Evolutionary conservation across 345 rosid species (phyloP), one percentile per base, ranked within the genome.

Genomic region (Eucalyptus sp.): DNA sequence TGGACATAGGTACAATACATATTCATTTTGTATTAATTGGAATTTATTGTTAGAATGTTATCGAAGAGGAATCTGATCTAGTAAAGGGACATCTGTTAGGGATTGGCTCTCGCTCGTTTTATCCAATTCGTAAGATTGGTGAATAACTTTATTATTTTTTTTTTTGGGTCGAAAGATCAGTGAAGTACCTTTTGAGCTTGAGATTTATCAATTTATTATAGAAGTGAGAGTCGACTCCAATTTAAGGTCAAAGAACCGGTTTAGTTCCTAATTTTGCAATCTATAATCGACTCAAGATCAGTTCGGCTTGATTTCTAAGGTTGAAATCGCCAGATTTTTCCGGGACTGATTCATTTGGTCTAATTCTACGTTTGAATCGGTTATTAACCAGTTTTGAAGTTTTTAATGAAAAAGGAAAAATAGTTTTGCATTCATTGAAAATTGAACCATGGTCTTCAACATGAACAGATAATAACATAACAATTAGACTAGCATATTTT

Each of bases 281-380:
- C 20, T n/a, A 66, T 3, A 66, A 7, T 66, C 6, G 6, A 7
- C 76, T 66, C 16, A n/a, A 33, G 76, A 66, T 66, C 2, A 8
- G 76, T n/a, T 66, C 0, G 9, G 76, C 41, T 66, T 8, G 10
- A 13, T 29, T 29, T n/a, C 71, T 64, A 29, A 64, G 8, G 18
- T 64, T 4, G 6, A 29, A n/a, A 14, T 66, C 5, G 1, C 76
- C 11, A 14, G 10, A 14, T 15, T 66, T n/a, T n/a, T 31, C 3
- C 0, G 1, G 1, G 41, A 15, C 3, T 31, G 5, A 7, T 31
- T 66, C 76, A 66, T n/a, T 17, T 31, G 16, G 37, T 66, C 3
- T 5, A 5, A 64, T 64, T 64, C 41, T 31, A 16, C 1, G 1
- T 1, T n/a, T 66, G 20, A n/a, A 66, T 66, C 0, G 6, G 9